Base-by-base conservation (phyloP, 1,284 basidiomycete species). In the Athelia psychrophila region DNA sequence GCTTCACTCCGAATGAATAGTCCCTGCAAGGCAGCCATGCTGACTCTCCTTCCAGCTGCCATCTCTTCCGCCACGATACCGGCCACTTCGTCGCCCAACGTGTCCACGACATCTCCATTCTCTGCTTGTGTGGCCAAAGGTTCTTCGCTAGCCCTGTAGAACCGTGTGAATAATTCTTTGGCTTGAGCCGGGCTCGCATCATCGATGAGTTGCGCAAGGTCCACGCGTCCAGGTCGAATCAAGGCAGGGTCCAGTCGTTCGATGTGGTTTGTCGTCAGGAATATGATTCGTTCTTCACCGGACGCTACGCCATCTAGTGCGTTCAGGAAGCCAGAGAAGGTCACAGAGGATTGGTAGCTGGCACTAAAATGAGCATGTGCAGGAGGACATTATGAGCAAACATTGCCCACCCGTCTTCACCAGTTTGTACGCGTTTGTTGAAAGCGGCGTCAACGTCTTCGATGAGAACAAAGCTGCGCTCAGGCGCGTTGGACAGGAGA, bases 401-500 rank as follows among this genome's bases (percentile, higher is more conserved):
- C 38, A 6, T 16, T 25, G 63, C 77, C 65, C 63, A 93, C 90
- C 94, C 95, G 61, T 97, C 93, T 63, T 92, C 93, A 52, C 81
- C 84, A 1, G 88, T 92, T 68, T 92, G 93, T 3, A 92, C 86
- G 22, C 95, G 86, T 58, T 91, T 90, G 60, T 92, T 91, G 70
- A 99, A 99, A 0, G 95, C 97, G n/a, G 95, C 95, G 66, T 99
- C 97, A 8, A 99, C 85, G 60, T 99, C 97, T 68, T 99, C 97
- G 40, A 99, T 91, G 22, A 99, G 80, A 36, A 99, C 79, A 60
- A 99, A 88, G 60, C 90, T 92, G 50, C 94, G 81, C 64, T 98
- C 95, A 0, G 97, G 96, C 2, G 89, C 91, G 58, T 98, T 93
- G 2, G 95, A 93, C 25, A 99, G 76, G 2, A 99, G 79, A 65